Conservation (phyloP, 371 early-diverging fungal genomes). For the Neoconidiobolus thromboides region DNA sequence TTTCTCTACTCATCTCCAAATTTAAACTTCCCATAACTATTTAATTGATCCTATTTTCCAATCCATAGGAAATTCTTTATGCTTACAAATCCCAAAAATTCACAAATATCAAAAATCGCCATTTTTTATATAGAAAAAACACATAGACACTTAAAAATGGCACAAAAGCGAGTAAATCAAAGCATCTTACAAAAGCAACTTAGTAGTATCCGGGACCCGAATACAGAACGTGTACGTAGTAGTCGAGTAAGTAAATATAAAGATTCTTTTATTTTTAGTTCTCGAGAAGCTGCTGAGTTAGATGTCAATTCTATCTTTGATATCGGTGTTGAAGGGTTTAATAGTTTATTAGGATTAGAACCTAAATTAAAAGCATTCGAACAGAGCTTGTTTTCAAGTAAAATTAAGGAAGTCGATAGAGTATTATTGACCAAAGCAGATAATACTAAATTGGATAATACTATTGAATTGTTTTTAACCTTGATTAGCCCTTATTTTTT, state of each 20-base stretch:
- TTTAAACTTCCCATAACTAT: too few species aligned
- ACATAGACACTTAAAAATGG: background rate
- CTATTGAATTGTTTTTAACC: constrained; percentile 48
- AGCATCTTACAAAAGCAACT: constrained; percentile 3
- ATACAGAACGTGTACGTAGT: background rate
- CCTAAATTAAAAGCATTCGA: constrained; percentile 44
- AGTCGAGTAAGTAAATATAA: constrained; percentile 14
- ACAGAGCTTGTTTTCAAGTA: constrained; percentile 59
- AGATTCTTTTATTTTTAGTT: constrained; percentile 64
- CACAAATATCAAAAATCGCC: too few species aligned
- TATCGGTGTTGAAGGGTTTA: constrained; percentile 62
- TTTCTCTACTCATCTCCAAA: too few species aligned
- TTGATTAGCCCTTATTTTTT: constrained; percentile 68
- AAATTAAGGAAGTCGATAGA: constrained; percentile 60
- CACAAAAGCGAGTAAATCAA: background rate
- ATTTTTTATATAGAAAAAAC: background rate
- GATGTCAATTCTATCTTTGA: constrained; percentile 72
- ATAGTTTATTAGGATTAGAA: constrained; percentile 48
- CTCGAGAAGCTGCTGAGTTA: constrained; percentile 69
- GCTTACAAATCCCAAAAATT: too few species aligned
- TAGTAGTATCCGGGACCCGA: background rate
- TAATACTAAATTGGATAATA: constrained; percentile 56
- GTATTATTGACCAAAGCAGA: constrained; percentile 57
- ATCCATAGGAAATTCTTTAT: too few species aligned
- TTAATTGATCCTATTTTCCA: too few species aligned